Conservation (phyloP, 1,284 basidiomycete genomes). For the Boletus holoroseus region DNA sequence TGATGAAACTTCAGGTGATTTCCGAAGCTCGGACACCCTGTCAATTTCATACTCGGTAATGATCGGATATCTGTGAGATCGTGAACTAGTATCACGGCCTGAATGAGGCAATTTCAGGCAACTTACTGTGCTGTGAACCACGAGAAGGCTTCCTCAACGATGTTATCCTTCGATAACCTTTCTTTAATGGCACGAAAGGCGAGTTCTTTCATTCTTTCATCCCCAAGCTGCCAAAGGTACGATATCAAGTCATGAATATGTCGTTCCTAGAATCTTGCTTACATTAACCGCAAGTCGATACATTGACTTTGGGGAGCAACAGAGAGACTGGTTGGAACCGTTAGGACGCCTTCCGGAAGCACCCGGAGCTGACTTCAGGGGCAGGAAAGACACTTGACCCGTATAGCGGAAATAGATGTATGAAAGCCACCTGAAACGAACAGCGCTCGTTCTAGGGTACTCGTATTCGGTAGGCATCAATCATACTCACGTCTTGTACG, state of each 20-base stretch:
- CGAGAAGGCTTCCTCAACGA: slow-evolving; percentile 30
- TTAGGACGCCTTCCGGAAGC: not conserved
- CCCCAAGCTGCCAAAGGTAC: slow-evolving; percentile 19
- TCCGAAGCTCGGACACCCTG: slow-evolving; percentile 21
- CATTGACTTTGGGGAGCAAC: slow-evolving; percentile 35
- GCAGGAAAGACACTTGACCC: slow-evolving; percentile 26
- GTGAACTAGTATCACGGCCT: slow-evolving; percentile 15
- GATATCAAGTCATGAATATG: not conserved
- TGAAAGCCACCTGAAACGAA: slow-evolving; percentile 21
- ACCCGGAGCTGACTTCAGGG: slow-evolving; percentile 22
- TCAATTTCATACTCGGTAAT: slow-evolving; percentile 20
- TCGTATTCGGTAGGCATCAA: not conserved
- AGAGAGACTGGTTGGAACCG: not conserved
- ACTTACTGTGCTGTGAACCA: slow-evolving; percentile 33
- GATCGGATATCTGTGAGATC: slow-evolving; percentile 15
- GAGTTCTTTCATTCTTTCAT: slow-evolving; percentile 26
- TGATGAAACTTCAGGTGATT: slow-evolving; percentile 17
- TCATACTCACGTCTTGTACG: slow-evolving; percentile 28
- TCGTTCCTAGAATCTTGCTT: slow-evolving; percentile 1
- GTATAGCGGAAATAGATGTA: slow-evolving; percentile 32
- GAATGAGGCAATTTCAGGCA: not conserved
- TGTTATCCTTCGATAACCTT: slow-evolving; percentile 25
- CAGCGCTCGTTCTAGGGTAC: not conserved
- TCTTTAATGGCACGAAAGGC: slow-evolving; percentile 26
- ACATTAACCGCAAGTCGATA: slow-evolving; percentile 30